These are phyloP conservation scores for Alternaria sp. DNA, from an alignment of 2,329 filamentous ascomycete genomes.

Conservation along the genomic window DNA sequence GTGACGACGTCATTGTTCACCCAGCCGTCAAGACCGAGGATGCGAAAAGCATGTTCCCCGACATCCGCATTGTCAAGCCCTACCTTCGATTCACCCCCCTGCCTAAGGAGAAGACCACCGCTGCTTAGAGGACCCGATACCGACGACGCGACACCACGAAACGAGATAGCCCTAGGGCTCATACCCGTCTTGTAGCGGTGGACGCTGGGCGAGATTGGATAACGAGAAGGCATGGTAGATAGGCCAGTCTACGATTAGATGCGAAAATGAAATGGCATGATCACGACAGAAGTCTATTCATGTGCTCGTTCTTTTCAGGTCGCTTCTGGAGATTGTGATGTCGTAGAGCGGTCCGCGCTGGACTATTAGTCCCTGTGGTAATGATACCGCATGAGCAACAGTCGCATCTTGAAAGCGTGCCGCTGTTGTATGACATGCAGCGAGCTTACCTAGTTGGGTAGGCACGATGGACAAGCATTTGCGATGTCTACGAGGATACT, in stretches of 20 bases:
- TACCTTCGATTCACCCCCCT: constrained; percentile 67
- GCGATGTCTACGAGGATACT: background rate
- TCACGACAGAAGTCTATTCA: background rate
- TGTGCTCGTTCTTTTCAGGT: background rate
- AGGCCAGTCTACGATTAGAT: background rate
- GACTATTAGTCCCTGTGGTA: background rate
- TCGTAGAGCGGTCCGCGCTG: background rate
- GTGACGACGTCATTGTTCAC: constrained; percentile 67
- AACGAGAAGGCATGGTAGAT: background rate
- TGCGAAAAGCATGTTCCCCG: constrained; percentile 65
- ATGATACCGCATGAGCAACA: background rate
- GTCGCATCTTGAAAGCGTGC: background rate
- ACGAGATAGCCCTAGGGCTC: background rate
- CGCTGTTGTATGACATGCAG: background rate
- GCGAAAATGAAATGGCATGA: background rate
- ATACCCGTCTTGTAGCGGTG: background rate
- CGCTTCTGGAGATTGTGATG: background rate
- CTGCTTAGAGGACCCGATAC: constrained; percentile 31
- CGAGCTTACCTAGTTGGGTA: background rate
- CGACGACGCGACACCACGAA: background rate
- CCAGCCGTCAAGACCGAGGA: constrained; percentile 64
- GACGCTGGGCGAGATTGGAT: background rate
- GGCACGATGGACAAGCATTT: background rate
- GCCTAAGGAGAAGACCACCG: constrained; percentile 63
- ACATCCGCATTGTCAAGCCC: constrained; percentile 67